Conservation (phyloP, 768 basidiomycete species). For the Nevesoporus exiguus region DNA sequence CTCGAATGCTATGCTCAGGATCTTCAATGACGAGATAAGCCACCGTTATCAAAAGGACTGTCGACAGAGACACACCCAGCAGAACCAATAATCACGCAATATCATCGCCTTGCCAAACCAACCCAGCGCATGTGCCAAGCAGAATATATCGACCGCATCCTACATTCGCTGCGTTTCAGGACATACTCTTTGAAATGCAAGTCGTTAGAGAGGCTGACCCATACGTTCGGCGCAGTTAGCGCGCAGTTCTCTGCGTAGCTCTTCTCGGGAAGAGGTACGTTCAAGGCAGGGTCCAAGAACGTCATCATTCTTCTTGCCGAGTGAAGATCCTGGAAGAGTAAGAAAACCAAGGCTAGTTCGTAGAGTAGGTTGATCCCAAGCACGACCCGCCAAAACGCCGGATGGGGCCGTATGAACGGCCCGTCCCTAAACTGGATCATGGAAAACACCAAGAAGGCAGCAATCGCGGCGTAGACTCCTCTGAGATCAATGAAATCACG, state of each 20-base stretch:
- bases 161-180: conserved; percentile 27
- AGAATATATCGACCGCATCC: conserved; percentile 85
- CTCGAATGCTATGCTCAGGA: conserved; percentile 83
- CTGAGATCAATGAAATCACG: conserved; percentile 37
- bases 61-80: conserved; percentile 57
- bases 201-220: conserved; percentile 44
- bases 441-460: conserved; percentile 74
- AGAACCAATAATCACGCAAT: conserved; percentile 90
- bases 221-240: conserved; percentile 57
- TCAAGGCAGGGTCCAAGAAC: conserved; percentile 68
- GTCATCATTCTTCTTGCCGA: conserved; percentile 79
- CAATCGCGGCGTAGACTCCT: conserved; percentile 72
- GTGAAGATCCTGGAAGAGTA: conserved; percentile 80
- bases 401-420: conserved; percentile 85
- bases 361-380: conserved; percentile 82
- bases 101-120: conserved; percentile 94
- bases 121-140: conserved; percentile 77
- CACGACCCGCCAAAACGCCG: conserved; percentile 79
- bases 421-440: conserved; percentile 90
- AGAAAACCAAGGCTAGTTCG: conserved; percentile 76
- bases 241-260: conserved; percentile 81
- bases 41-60: not conserved
- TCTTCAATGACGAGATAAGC: conserved; percentile 42
- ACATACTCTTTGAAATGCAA: not conserved
- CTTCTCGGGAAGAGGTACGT: conserved; percentile 75